Base-by-base conservation (phyloP, 2,329 filamentous ascomycete species). In the Tolypocladium capitatum region DNA sequence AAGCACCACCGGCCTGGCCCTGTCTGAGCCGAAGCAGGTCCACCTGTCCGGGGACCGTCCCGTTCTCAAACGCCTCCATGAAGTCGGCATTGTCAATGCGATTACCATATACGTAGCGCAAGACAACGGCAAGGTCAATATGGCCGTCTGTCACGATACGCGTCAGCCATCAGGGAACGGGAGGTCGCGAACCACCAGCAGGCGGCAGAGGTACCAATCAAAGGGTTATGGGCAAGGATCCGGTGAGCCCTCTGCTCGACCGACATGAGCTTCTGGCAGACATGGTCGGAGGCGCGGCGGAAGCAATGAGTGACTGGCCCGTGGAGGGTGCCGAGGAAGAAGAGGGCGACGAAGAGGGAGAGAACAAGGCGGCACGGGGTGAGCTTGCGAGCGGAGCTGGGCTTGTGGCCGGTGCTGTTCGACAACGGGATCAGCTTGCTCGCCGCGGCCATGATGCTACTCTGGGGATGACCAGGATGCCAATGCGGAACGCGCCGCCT, bases 1-100 rank as follows among this genome's bases (percentile, higher is more conserved):
- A 96, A n/a, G 86, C 82, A 48, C 89, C 91, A 35, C 89, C 89
- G 52, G 83, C 80, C 55, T 75, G 72, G 1, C 90, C 89, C 45
- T 78, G 65, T 33, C 76, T 73, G 43, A 95, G 73, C 5, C 90
- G 80, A 1, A 84, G 81, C 9, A 95, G 68, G 62, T 97, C 91
- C 46, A 92, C 83, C 55, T 97, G 86, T 4, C 73, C 73, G 0
- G 63, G 59, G 46, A 94, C 66, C 1, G 76, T 78, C 31, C 86
- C 87, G 21, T 84, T 68, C 53, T 83, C 76, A 59, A 95, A 95
- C 6, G 76, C 74, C 34, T 80, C 67, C 95, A 96, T 44, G n/a
- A n/a, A n/a, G n/a, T 81, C 78, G 13, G 75, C 65, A 52, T 73
- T 69, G 60, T 94, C 84, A 56, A 97, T 89, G 52, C 85, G 81